Evolutionary conservation across 495 filamentous ascomycete species (phyloP).

Genomic region (Apiosordaria backusii): DNA sequence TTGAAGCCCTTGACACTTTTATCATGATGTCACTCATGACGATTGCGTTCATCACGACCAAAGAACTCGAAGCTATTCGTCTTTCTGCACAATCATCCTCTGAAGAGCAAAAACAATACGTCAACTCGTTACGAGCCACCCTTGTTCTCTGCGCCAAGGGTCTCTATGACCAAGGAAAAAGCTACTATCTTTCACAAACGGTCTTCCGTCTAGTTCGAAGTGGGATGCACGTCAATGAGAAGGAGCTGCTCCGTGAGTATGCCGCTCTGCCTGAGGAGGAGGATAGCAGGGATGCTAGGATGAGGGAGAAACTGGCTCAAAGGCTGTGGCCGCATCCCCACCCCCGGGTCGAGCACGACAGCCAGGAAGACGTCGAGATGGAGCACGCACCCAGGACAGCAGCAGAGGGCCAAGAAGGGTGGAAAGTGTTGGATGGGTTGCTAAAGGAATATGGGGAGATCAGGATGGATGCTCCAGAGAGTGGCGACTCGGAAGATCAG

Average conservation of each 20-base stretch:
- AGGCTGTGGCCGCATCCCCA: slow-evolving; percentile 1
- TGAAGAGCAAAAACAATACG: background rate
- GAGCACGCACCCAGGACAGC: background rate
- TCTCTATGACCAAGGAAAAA: slow-evolving; percentile 33
- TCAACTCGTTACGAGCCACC: slow-evolving; percentile 31
- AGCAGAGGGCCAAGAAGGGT: background rate
- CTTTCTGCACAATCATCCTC: background rate
- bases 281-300: background rate
- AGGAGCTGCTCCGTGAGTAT: slow-evolving; percentile 1
- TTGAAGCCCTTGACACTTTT: slow-evolving; percentile 32
- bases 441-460: background rate
- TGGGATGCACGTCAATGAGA: slow-evolving; percentile 1
- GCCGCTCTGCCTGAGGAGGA: background rate
- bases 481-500: background rate
- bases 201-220: slow-evolving; percentile 11
- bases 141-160: slow-evolving; percentile 37
- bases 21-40: slow-evolving; percentile 32
- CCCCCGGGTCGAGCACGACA: background rate
- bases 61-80: slow-evolving; percentile 17
- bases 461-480: background rate
- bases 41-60: slow-evolving; percentile 27
- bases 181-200: slow-evolving; percentile 29
- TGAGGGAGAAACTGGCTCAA: background rate
- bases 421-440: background rate
- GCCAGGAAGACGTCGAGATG: background rate